Conservation (phyloP, 495 filamentous ascomycete species). For the Penicillium silybi region DNA sequence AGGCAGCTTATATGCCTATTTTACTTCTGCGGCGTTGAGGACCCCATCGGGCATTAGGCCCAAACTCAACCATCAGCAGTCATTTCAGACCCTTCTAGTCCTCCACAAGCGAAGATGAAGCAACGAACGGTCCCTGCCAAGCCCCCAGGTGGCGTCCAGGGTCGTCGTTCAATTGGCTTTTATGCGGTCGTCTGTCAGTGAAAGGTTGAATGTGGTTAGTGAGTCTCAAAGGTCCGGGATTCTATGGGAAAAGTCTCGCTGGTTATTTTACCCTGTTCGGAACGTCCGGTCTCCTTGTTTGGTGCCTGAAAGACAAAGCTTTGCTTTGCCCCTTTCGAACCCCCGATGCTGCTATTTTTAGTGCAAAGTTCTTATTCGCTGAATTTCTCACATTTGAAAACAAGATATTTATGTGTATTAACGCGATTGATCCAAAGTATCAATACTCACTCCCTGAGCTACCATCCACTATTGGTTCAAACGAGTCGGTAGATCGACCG, state of each 20-base stretch:
- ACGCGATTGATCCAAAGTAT: too few species aligned
- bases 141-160: slow-evolving; percentile 2
- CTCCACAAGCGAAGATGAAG: neutral
- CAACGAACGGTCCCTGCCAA: slow-evolving; percentile 6
- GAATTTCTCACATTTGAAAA: too few species aligned
- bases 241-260: neutral
- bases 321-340: neutral
- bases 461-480: too few species aligned
- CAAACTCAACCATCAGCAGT: neutral
- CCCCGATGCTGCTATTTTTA: too few species aligned
- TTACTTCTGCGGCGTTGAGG: neutral
- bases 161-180: neutral
- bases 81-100: neutral
- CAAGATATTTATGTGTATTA: too few species aligned
- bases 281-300: neutral
- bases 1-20: slow-evolving; percentile 1
- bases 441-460: too few species aligned
- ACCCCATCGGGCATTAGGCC: slow-evolving; percentile 1
- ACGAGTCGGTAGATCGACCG: too few species aligned
- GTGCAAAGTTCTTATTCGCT: too few species aligned
- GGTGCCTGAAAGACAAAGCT: neutral
- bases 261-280: neutral
- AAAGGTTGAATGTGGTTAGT: neutral
- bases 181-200: neutral
- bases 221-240: neutral